Evolutionary conservation across 75 land plant genomes (phyloP).

Genomic region (Chamaecyparis obtusa): DNA sequence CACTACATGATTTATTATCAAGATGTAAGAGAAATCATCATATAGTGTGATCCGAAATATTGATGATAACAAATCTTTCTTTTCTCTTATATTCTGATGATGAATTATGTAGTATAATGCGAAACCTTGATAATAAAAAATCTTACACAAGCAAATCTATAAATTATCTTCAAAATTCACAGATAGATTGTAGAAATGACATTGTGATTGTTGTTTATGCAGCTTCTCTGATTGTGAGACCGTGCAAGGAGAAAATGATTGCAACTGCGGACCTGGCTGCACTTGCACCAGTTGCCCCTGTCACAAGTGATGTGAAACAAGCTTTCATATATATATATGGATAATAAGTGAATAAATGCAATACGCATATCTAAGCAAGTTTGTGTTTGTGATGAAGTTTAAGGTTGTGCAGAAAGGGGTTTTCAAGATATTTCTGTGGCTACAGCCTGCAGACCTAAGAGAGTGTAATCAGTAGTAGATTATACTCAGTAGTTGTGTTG

Average conservation of each 20-base stretch:
- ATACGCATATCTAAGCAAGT: not conserved
- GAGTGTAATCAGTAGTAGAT: not conserved
- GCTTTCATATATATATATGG: no score
- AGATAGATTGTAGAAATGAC: no score
- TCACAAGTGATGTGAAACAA: not conserved
- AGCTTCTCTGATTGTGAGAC: not conserved
- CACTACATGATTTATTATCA: no score
- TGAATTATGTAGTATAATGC: no score
- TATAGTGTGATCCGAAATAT: no score
- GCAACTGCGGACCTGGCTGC: not conserved
- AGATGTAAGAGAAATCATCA: no score
- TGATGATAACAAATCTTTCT: no score
- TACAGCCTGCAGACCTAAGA: not conserved
- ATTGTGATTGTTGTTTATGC: not conserved
- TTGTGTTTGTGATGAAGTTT: not conserved
- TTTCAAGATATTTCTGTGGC: no score
- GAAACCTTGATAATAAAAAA: no score
- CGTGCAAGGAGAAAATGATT: not conserved
- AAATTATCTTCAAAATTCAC: no score
- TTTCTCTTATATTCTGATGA: no score
- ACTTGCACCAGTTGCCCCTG: not conserved
- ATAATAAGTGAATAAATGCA: not conserved
- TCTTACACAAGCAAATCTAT: no score
- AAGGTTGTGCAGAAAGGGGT: not conserved
- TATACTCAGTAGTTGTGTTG: not conserved